Evolutionary conservation across 176 grass and related monocot genomes (phyloP), one percentile per base, ranked within the genome.

Genomic region (Otatea glauca): DNA sequence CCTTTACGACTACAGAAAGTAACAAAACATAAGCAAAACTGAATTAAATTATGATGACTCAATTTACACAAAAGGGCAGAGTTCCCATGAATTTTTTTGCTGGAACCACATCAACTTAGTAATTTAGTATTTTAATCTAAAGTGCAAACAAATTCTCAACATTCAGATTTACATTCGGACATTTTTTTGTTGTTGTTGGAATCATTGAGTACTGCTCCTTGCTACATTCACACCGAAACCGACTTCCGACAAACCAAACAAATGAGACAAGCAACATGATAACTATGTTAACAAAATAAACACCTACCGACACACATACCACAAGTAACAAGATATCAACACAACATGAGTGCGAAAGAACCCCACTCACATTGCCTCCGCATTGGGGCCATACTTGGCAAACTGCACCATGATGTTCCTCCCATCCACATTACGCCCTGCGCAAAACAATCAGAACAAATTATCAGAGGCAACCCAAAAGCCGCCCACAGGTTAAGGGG

Each of bases 341-440:
- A 7, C 54, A 61, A 14, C 5, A 69, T 29, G 54, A 41, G 15
- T 32, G 50, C 5, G 41, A 70, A 65, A 48, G 34, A 59, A 11
- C 23, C 35, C 48, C 60, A 95, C 92, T 98, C 83, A 98, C 96
- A 95, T 98, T 79, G 75, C 88, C 80, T 98, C 96, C 29, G 96
- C 92, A 89, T 98, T 98, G 17, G 96, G 96, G n/a, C 96, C 96
- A 51, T 98, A 98, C 83, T 98, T 98, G 14, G 96, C 96, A 93
- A 98, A 98, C 72, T 98, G 96, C 75, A 98, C 96, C 96, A 98
- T 98, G 39, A 98, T 98, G 84, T 92, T 92, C 73, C 96, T 94
- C 68, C 96, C 96, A 87, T 98, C 96, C 29, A 98, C 96, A 74
- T 88, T 93, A 64, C 90, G 84, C 20, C 96, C 96, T 98, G 58